phyloP scores from a whole-genome alignment of 192 early-diverging fungal species.

The Diversispora epigaea region DNA sequence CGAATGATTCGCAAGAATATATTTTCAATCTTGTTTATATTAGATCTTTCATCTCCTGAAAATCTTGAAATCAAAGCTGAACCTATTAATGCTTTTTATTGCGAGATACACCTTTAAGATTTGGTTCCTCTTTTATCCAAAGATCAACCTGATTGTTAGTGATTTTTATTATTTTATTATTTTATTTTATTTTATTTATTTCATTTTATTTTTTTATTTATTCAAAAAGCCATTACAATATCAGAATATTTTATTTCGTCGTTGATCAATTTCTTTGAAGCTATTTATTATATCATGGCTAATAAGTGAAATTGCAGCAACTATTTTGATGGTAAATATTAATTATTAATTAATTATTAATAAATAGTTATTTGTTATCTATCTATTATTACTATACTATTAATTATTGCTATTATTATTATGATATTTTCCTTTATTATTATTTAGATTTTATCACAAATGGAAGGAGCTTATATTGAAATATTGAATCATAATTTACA shows the following conservation, averaged over 20 bases:
- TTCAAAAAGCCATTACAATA: conserved; percentile 42
- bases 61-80: conserved; percentile 60
- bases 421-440: no score
- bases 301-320: no score
- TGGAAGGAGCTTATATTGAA: no score
- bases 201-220: not conserved
- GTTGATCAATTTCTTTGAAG: conserved; percentile 36
- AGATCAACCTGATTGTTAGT: conserved; percentile 43
- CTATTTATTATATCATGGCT: no score
- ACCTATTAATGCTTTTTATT: conserved; percentile 63
- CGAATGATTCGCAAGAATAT: conserved; percentile 77
- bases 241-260: conserved; percentile 41
- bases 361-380: no score
- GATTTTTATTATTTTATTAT: not conserved
- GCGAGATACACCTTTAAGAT: conserved; percentile 76
- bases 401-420: no score
- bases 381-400: no score
- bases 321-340: no score
- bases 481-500: no score
- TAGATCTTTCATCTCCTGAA: conserved; percentile 65
- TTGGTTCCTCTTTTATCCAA: conserved; percentile 75
- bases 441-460: no score
- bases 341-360: no score
- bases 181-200: no score
- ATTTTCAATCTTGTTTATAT: conserved; percentile 66